These are phyloP conservation scores for Dioscorea alata DNA, from an alignment of 106 monocot genomes.

Conservation along the genomic window DNA sequence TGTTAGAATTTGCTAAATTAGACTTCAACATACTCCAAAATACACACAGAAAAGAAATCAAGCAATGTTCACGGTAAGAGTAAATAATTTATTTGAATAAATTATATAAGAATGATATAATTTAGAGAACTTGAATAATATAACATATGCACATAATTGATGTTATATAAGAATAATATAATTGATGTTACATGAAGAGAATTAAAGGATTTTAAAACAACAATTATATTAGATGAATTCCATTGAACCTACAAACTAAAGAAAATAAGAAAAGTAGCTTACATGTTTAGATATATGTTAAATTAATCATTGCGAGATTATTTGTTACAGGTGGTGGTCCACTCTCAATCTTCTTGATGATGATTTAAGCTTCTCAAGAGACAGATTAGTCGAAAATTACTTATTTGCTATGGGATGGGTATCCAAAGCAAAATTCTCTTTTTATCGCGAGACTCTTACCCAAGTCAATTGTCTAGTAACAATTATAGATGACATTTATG, in stretches of 20 bases:
- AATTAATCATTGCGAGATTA: too few species aligned
- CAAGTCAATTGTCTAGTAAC: slow-evolving; percentile 24
- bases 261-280: too few species aligned
- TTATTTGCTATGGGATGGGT: slow-evolving; percentile 16
- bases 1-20: slow-evolving; percentile 50
- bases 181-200: too few species aligned
- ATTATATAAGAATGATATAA: too few species aligned
- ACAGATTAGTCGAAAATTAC: slow-evolving; percentile 48
- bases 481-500: slow-evolving; percentile 52
- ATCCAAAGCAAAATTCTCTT: slow-evolving; percentile 9
- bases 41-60: slow-evolving; percentile 27
- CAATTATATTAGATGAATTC: too few species aligned
- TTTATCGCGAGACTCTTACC: slow-evolving; percentile 12
- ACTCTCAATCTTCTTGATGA: slow-evolving; percentile 16
- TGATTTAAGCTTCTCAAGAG: slow-evolving; percentile 33
- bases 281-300: too few species aligned
- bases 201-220: too few species aligned
- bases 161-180: too few species aligned
- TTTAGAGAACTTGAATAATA: too few species aligned
- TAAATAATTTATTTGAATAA: too few species aligned
- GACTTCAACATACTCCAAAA: slow-evolving; percentile 44
- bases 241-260: too few species aligned
- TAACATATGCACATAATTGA: too few species aligned
- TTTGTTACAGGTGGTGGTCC: slow-evolving; percentile 58
- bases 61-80: slow-evolving; percentile 25